These are phyloP conservation scores for Cystobasidium pallidum DNA, from an alignment of 1,284 basidiomycete species.

Conservation along the genomic window DNA sequence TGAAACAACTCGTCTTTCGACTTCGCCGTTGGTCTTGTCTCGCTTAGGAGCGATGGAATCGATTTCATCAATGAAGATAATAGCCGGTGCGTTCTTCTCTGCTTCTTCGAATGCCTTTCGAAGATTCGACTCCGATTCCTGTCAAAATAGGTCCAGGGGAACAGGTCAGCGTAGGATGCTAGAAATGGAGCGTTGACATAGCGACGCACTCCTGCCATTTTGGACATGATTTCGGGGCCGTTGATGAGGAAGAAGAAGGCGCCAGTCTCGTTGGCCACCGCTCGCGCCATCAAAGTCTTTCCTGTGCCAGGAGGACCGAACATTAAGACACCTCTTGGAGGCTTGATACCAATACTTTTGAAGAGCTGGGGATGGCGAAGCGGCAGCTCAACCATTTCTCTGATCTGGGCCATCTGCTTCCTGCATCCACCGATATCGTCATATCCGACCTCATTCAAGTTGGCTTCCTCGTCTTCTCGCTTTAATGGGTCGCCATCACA, in stretches of 20 bases:
- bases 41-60: constrained; percentile 99
- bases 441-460: constrained; percentile 95
- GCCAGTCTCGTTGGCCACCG: constrained; percentile 98
- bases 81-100: constrained; percentile 99
- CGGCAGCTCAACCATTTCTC: constrained; percentile 97
- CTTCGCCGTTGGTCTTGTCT: constrained; percentile 99
- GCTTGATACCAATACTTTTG: constrained; percentile 99
- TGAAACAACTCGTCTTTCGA: constrained; percentile 97
- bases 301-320: constrained; percentile 95
- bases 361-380: constrained; percentile 98
- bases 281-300: constrained; percentile 98
- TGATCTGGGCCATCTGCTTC: constrained; percentile 99
- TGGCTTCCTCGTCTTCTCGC: constrained; percentile 97
- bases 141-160: constrained; percentile 12
- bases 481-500: constrained; percentile 98
- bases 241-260: constrained; percentile 99
- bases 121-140: constrained; percentile 91
- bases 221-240: constrained; percentile 99
- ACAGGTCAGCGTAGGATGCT: not conserved
- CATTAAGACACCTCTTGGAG: constrained; percentile 96
- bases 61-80: constrained; percentile 99
- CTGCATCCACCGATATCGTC: constrained; percentile 99
- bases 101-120: constrained; percentile 99
- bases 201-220: constrained; percentile 52
- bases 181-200: not conserved